Base-by-base conservation (phyloP, 2,329 filamentous ascomycete genomes). In the Aspergillus ruber region DNA sequence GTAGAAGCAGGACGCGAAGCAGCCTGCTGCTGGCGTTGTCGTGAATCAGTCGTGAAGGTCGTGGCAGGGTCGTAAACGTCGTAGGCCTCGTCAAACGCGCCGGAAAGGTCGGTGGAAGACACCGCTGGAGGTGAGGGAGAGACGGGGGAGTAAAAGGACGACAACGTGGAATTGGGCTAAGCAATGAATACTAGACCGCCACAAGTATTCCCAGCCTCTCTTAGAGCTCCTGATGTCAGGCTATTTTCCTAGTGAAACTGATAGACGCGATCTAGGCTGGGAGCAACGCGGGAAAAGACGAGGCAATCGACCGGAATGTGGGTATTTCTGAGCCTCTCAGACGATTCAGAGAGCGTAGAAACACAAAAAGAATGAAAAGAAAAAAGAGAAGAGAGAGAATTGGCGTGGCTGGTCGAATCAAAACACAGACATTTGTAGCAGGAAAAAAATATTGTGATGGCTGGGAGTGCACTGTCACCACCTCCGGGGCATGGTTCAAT, bases 51-150 rank as follows among this genome's bases (percentile, higher is more conserved):
- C 66, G 70, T 70, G 66, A 71, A 61, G 17, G 36, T 18, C 58
- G 70, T 67, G 61, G 60, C 54, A 49, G 63, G 69, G 64, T 77
- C 74, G 77, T 79, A 62, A 73, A 71, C 55, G 56, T 78, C 75
- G 77, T 79, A 63, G 66, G 68, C 65, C 67, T 79, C 75, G 75
- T 80, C 66, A 78, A 70, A 66, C 46, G 62, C 60, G 65, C 59
- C 56, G 53, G 54, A 60, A 56, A 56, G 58, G 61, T 59, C 60
- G n/a, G 36, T 18, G 60, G 59, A 65, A 69, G 73, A 73, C 74
- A 77, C 71, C 58, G 61, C 61, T 39, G 12, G 8, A 15, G 36
- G 18, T 18, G 15, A 20, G 62, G 59, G 53, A 44, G 60, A 49
- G 54, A 54, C 53, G 50, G 50, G 51, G 54, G 53, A 43, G 45